These are phyloP conservation scores for Barnettozyma sucrosica DNA, from an alignment of 805 yeast genomes.

Conservation along the genomic window DNA sequence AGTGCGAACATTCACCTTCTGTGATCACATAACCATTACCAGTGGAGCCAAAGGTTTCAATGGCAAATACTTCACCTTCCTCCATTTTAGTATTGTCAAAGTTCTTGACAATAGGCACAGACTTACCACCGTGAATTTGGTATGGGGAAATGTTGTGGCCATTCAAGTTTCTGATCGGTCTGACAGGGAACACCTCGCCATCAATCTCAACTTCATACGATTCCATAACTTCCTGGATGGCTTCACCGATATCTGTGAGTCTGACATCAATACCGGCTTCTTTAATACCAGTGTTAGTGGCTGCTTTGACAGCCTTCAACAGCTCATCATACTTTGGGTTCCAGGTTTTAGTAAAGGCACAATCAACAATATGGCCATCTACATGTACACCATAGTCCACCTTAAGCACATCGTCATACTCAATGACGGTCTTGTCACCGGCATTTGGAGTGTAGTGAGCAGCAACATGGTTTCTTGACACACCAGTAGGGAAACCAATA, in stretches of 20 bases:
- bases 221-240: conserved; percentile 96
- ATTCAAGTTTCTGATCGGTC: conserved; percentile 84
- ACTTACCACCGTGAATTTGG: conserved; percentile 88
- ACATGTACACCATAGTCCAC: conserved; percentile 96
- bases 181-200: conserved; percentile 80
- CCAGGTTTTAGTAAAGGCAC: conserved; percentile 90
- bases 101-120: conserved; percentile 92
- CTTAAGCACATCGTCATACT: conserved; percentile 90
- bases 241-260: conserved; percentile 90
- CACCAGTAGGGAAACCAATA: conserved; percentile 97
- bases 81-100: conserved; percentile 97
- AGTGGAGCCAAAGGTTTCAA: conserved; percentile 96
- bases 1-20: conserved; percentile 93
- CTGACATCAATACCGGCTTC: conserved; percentile 97
- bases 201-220: conserved; percentile 87
- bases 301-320: conserved; percentile 80
- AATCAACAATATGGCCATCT: conserved; percentile 89
- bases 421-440: conserved; percentile 78
- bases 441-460: conserved; percentile 98
- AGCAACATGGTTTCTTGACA: conserved; percentile 88
- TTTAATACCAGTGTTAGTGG: conserved; percentile 88
- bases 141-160: conserved; percentile 90
- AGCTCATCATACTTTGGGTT: conserved; percentile 77
- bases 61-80: conserved; percentile 96
- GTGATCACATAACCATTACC: conserved; percentile 86